phyloP scores from a whole-genome alignment of 768 basidiomycete species.

The Suillus placidus region DNA sequence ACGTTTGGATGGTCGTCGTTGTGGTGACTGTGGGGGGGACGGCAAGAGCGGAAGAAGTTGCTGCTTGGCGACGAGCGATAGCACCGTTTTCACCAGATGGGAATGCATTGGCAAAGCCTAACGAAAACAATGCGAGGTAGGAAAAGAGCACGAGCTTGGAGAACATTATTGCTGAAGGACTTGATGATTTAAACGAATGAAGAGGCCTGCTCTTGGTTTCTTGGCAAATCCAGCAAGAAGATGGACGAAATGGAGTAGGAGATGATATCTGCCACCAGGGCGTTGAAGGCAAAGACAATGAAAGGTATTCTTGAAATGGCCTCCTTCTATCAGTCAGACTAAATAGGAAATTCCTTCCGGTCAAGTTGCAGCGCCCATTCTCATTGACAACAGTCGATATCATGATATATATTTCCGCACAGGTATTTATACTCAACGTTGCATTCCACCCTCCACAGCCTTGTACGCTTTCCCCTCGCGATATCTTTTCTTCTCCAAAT shows the following conservation, averaged over 20 bases:
- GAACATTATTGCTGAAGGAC: conserved; percentile 26
- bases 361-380: background rate
- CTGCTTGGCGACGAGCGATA: conserved; percentile 23
- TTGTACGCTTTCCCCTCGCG: conserved; percentile 83
- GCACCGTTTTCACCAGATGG: conserved; percentile 22
- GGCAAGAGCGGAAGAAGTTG: conserved; percentile 22
- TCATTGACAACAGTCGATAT: conserved; percentile 1
- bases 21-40: conserved; percentile 41
- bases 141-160: conserved; percentile 21
- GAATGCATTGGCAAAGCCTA: conserved; percentile 29
- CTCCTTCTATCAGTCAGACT: background rate
- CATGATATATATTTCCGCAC: conserved; percentile 5
- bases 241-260: conserved; percentile 1
- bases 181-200: conserved; percentile 24
- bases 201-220: conserved; percentile 43
- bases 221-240: conserved; percentile 25
- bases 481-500: conserved; percentile 46
- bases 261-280: conserved; percentile 37
- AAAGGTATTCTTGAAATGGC: background rate
- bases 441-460: conserved; percentile 75
- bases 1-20: conserved; percentile 42
- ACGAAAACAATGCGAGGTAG: conserved; percentile 27
- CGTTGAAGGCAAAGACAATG: conserved; percentile 18
- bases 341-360: background rate
- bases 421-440: conserved; percentile 12